phyloP scores from a whole-genome alignment of 805 yeast genomes.

The Metschnikowia vanudenii region DNA sequence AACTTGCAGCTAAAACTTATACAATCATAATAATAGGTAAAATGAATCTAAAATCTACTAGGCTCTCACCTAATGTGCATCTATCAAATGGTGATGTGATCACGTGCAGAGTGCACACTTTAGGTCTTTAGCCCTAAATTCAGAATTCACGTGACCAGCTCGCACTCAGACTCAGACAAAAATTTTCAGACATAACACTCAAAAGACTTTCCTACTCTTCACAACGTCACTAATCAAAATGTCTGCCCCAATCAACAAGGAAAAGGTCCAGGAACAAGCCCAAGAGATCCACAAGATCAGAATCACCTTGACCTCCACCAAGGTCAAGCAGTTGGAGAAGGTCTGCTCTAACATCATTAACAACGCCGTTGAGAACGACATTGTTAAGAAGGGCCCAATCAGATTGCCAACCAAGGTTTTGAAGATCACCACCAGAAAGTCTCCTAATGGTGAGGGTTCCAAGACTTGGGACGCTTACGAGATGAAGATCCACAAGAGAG shows the following conservation, averaged over 20 bases:
- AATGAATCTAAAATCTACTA: no score
- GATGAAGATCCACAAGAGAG: constrained; percentile 99
- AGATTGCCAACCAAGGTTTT: constrained; percentile 99
- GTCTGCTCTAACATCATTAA: constrained; percentile 87
- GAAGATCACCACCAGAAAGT: constrained; percentile 98
- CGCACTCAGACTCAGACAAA: constrained; percentile 8
- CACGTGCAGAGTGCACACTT: constrained; percentile 7
- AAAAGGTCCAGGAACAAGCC: constrained; percentile 82
- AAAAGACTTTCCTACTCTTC: constrained; percentile 19
- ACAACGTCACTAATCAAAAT: constrained; percentile 46
- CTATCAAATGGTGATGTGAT: no score
- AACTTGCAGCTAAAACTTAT: no score
- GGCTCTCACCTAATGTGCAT: not conserved
- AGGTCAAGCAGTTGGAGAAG: constrained; percentile 96
- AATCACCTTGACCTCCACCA: constrained; percentile 98
- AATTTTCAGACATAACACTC: constrained; percentile 1
- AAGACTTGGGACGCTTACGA: constrained; percentile 99
- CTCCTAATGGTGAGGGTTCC: constrained; percentile 99
- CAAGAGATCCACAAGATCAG: constrained; percentile 93
- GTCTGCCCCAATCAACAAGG: constrained; percentile 80
- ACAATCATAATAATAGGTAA: no score
- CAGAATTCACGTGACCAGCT: constrained; percentile 6
- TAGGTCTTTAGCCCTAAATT: constrained; percentile 15
- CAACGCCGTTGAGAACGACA: constrained; percentile 80
- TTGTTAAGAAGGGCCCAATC: constrained; percentile 97